phyloP scores from a whole-genome alignment of 2,329 filamentous ascomycete genomes.

The Zymoseptoria passerinii region DNA sequence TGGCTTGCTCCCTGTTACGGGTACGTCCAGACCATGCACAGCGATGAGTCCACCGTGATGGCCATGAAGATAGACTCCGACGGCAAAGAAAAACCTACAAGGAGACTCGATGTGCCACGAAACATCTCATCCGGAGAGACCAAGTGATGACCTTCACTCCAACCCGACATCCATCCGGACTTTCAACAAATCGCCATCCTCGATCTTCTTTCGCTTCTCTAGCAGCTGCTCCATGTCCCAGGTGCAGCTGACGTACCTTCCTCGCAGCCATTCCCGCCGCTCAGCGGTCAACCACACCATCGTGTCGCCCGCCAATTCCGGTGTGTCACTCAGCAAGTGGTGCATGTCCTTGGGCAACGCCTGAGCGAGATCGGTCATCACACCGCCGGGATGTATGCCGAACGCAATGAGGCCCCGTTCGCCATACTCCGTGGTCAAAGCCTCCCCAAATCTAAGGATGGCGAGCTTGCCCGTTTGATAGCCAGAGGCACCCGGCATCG shows the following conservation, averaged over 20 bases:
- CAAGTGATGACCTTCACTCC: not conserved
- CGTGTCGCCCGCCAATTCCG: conserved; percentile 26
- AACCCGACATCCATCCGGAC: conserved; percentile 19
- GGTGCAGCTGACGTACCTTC: conserved; percentile 30
- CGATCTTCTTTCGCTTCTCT: conserved; percentile 29
- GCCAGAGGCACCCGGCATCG: conserved; percentile 26
- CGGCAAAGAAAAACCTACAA: too few relatives aligned
- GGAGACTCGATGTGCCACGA: not conserved
- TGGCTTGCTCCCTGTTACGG: too few relatives aligned
- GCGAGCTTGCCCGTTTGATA: conserved; percentile 44
- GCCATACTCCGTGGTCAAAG: conserved; percentile 37
- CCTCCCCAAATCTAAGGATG: conserved; percentile 40
- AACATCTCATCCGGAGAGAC: not conserved
- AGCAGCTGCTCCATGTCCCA: conserved; percentile 36
- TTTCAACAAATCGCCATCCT: conserved; percentile 31
- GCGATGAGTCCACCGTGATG: too few relatives aligned
- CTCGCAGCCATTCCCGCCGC: conserved; percentile 33
- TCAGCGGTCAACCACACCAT: conserved; percentile 29
- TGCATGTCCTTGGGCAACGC: conserved; percentile 29
- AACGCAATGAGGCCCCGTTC: conserved; percentile 37
- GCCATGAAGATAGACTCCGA: too few relatives aligned
- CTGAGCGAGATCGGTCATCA: conserved; percentile 37
- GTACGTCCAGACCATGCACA: too few relatives aligned
- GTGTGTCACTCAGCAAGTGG: conserved; percentile 22
- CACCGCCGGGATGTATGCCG: conserved; percentile 40